Base-by-base conservation (phyloP, 768 basidiomycete species). In the Boletus vermiculosoides region DNA sequence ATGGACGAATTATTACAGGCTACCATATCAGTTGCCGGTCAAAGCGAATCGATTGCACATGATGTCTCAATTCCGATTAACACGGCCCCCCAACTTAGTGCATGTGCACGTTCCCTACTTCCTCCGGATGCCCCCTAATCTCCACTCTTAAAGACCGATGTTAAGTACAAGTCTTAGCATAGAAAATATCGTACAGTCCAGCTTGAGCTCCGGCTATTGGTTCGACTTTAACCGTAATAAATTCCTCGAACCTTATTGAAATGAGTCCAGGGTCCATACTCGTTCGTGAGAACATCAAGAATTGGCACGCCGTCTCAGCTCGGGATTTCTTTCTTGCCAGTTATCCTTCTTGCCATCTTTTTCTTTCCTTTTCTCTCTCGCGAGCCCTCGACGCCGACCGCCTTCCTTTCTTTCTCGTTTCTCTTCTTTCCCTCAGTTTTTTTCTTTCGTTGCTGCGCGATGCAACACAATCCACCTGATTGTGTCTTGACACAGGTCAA, bases 401-500 rank as follows among this genome's bases (percentile, higher is more conserved):
- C 58, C 39, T 55, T 56, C 45, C 30, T 13, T 13, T 48, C 15
- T 15, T 51, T 37, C 48, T 3, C 33, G 4, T 28, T 22, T 23
- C n/a, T 40, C 51, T 40, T 50, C 31, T 28, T 16, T n/a, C 30
- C 25, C 23, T 55, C 30, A 20, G 16, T 22, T 23, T 23, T n/a
- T 22, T 25, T 20, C 54, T 45, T 36, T 45, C 34, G 3, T 46
- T 25, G 8, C 31, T 28, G 22, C 22, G 55, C 50, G 30, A 72
- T 70, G 71, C 55, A 46, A 37, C 44, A 50, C 23, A 9, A 51
- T 6, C 25, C 47, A 52, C 48, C 34, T 36, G 52, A 48, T 50
- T 41, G 52, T 5, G 54, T 71, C 57, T 50, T 67, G 45, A 50
- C 56, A 7, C 53, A 60, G 25, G 57, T 71, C 51, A 57, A 42